Evolutionary conservation across 805 yeast genomes (phyloP).

Genomic region (Ogataea henricii): DNA sequence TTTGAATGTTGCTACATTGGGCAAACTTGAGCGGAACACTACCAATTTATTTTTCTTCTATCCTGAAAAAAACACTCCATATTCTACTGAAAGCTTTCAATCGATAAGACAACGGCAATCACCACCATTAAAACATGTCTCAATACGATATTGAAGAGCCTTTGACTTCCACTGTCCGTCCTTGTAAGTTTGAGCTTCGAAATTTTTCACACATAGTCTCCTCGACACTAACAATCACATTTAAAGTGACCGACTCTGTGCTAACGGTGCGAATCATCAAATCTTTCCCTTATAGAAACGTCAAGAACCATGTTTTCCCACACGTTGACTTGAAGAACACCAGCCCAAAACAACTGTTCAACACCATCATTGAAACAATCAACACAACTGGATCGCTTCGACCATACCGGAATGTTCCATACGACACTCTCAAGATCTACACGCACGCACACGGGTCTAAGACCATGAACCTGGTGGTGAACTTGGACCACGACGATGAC

Average conservation of each 20-base stretch:
- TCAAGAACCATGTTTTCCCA: constrained; percentile 69
- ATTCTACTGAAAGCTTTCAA: neutral
- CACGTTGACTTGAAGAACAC: constrained; percentile 69
- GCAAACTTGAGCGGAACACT: no score
- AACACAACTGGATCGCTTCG: constrained; percentile 65
- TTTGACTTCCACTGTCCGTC: constrained; percentile 75
- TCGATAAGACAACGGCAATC: neutral
- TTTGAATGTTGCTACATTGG: no score
- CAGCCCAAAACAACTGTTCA: constrained; percentile 65
- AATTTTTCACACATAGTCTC: neutral
- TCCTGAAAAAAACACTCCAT: neutral
- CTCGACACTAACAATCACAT: constrained; percentile 2
- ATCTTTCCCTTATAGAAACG: constrained; percentile 89
- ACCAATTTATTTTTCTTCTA: neutral
- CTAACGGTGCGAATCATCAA: constrained; percentile 85
- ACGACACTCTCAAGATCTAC: constrained; percentile 80
- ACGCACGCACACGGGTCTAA: constrained; percentile 95
- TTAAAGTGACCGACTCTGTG: constrained; percentile 61
- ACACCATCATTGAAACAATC: constrained; percentile 46
- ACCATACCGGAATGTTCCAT: constrained; percentile 77
- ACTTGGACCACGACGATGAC: constrained; percentile 79
- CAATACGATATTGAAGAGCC: constrained; percentile 60
- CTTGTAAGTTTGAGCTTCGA: constrained; percentile 42
- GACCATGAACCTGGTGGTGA: constrained; percentile 88
- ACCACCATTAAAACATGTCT: constrained; percentile 13